Percentiles rank a stretch among this genome's conserved stretches.
Evolutionary conservation across 768 basidiomycete genomes (phyloP).

Genomic region (Leucocoprinus sp.): DNA sequence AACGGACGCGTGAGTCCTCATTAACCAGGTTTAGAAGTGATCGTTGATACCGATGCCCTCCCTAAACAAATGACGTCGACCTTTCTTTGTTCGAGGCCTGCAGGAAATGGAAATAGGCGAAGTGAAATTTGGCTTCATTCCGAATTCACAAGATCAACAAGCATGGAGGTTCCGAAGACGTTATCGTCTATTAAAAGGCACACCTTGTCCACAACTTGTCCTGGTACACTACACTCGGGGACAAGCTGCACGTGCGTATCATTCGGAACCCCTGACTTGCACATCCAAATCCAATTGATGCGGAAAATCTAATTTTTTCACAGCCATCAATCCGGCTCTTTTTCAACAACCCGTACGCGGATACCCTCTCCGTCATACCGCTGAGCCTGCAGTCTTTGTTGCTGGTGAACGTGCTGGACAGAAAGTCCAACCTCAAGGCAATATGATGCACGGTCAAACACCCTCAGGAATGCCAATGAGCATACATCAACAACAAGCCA

Average conservation of each 20-base stretch:
- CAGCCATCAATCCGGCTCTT: constrained; percentile 54
- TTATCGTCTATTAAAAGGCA: constrained; percentile 66
- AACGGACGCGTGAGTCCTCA: constrained; percentile 41
- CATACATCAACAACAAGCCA: constrained; percentile 46
- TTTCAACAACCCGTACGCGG: constrained; percentile 54
- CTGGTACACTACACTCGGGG: constrained; percentile 74
- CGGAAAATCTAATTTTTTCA: constrained; percentile 8
- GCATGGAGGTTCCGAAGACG: constrained; percentile 67
- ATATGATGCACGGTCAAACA: constrained; percentile 26
- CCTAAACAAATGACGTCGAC: too few species aligned
- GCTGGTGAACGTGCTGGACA: constrained; percentile 67
- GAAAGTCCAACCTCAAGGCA: constrained; percentile 39
- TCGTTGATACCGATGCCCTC: too few species aligned
- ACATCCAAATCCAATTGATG: background rate
- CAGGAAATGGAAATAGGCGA: constrained; percentile 78
- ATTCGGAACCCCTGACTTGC: constrained; percentile 10
- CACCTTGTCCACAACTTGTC: constrained; percentile 55
- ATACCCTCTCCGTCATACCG: constrained; percentile 62
- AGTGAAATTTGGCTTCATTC: constrained; percentile 70
- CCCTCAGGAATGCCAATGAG: constrained; percentile 19
- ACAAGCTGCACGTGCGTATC: constrained; percentile 49
- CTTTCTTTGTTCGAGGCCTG: constrained; percentile 2
- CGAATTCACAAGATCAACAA: constrained; percentile 46
- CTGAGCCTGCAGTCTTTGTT: constrained; percentile 63
- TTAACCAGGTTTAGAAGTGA: background rate